phyloP scores from a whole-genome alignment of 140 eudicot species.

The Stevia rebaudiana region DNA sequence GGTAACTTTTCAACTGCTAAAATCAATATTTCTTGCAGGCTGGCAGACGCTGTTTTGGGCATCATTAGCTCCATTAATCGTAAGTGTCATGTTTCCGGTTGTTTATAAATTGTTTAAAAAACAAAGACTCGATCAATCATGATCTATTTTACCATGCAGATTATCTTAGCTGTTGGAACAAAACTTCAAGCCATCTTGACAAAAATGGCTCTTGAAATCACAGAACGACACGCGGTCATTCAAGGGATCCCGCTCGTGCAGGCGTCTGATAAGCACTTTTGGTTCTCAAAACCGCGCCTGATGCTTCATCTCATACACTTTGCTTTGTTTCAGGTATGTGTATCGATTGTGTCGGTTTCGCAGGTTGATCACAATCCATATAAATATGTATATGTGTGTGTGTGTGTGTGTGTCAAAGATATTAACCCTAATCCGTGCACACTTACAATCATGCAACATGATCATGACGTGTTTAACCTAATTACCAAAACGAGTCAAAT shows the following conservation, averaged over 20 bases:
- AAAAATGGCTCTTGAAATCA: constrained; percentile 75
- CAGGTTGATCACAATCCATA: no score
- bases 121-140: neutral
- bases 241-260: constrained; percentile 93
- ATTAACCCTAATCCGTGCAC: no score
- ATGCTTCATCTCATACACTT: constrained; percentile 80
- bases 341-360: no score
- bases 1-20: neutral
- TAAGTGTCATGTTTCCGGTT: constrained; percentile 30
- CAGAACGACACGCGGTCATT: constrained; percentile 69
- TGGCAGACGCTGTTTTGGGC: constrained; percentile 72
- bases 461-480: no score
- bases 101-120: neutral
- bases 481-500: no score
- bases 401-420: no score
- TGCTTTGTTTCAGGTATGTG: constrained; percentile 75
- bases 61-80: constrained; percentile 56
- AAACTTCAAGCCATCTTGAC: constrained; percentile 78
- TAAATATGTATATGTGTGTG: no score
- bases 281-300: constrained; percentile 73
- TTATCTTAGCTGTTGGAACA: constrained; percentile 81
- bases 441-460: no score
- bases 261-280: constrained; percentile 70
- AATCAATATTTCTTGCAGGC: constrained; percentile 33
- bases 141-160: constrained; percentile 26